Conservation (phyloP, 257 asterid species). For the Solanum pennellii region DNA sequence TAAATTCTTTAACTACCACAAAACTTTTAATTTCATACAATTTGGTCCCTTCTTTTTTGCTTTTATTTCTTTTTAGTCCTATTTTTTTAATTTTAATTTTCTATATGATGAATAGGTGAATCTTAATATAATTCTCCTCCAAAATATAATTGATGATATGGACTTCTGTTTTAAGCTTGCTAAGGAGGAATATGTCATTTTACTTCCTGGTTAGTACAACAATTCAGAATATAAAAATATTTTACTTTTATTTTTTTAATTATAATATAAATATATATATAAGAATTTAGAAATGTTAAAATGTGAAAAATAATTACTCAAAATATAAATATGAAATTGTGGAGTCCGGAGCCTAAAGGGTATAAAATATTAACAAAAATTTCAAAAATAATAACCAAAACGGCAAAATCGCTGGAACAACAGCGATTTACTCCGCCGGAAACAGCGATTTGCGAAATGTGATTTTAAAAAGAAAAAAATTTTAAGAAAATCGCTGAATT, state of each 20-base stretch:
- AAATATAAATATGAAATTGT: background rate
- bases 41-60: background rate
- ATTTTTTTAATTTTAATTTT: background rate
- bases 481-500: no score
- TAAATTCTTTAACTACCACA: background rate
- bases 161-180: slow-evolving; percentile 66
- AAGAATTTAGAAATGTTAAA: background rate
- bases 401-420: no score
- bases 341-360: no score
- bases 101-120: slow-evolving; percentile 31
- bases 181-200: slow-evolving; percentile 67
- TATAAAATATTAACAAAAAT: no score
- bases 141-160: slow-evolving; percentile 56
- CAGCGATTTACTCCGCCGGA: no score
- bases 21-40: background rate
- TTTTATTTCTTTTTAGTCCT: background rate
- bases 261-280: background rate
- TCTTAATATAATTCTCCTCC: slow-evolving; percentile 32
- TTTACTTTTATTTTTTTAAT: background rate
- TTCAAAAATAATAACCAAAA: no score
- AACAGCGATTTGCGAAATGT: no score
- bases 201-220: slow-evolving; percentile 61
- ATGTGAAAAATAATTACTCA: background rate
- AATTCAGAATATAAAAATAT: background rate
- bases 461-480: no score